Base-by-base conservation (phyloP, 768 basidiomycete genomes). In the Mycena olivaceomarginata region DNA sequence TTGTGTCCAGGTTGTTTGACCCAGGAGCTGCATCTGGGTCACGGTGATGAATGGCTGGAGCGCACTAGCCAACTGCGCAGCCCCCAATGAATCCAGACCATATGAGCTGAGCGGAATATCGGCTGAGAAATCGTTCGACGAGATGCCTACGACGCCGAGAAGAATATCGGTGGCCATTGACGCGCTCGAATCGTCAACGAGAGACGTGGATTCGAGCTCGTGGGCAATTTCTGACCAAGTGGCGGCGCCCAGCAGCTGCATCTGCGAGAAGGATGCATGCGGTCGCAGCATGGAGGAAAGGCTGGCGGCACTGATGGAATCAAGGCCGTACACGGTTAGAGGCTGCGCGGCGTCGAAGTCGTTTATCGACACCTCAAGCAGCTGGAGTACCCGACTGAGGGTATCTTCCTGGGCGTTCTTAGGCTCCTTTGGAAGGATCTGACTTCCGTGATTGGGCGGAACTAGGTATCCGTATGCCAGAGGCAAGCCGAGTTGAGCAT, bases 61-160 rank as follows among this genome's bases (percentile, higher is more conserved):
- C 0, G 80, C 81, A 22, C 70, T 74, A 6, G 85, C 80, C 20
- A 86, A 67, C 22, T 80, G 70, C 25, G 82, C 79, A 9, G 85
- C 85, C 9, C 82, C 78, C 4, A 85, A 78, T 1, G 85, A 85
- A 72, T 86, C 85, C 9, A 85, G 70, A 13, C 85, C 85, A 25
- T 86, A 86, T 0, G 82, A 72, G 7, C 80, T 83, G 41, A 86
- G 80, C 12, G 85, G 84, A 10, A 83, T 78, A 15, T 85, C 82
- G 2, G 75, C 53, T 3, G 80, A 80, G 53, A 85, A 79, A 48
- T 85, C 84, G n/a, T 81, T 80, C 1, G 57, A 25, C 4, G 78
- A 57, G 20, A 86, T 66, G 46, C 80, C 82, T 2, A 86, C 53
- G 25, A 78, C 62, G 2, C 67, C 62, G 11, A 81, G 76, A 43